Conservation (phyloP, 2,329 filamentous ascomycete genomes). For the Aureobasidium zeae region DNA sequence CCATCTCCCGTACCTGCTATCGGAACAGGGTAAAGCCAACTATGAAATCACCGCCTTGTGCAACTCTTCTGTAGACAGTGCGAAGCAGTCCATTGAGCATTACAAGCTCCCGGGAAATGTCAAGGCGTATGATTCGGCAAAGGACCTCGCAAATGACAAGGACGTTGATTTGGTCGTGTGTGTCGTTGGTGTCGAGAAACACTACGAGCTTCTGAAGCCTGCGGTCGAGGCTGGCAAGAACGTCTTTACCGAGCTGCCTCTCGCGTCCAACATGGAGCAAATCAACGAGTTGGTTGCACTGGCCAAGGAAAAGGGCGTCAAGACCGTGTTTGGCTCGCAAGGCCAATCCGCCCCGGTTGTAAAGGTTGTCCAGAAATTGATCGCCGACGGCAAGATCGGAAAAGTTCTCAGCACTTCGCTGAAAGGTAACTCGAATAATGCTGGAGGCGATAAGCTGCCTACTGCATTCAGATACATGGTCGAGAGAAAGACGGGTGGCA, state of each 20-base stretch:
- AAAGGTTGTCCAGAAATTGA: conserved; percentile 34
- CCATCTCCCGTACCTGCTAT: conserved; percentile 50
- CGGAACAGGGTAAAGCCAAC: conserved; percentile 19
- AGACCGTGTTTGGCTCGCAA: conserved; percentile 42
- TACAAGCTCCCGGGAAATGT: conserved; percentile 32
- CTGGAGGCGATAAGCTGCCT: neutral
- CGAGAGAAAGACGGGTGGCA: conserved; percentile 38
- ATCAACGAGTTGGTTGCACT: conserved; percentile 36
- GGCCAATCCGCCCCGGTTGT: conserved; percentile 34
- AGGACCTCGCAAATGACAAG: conserved; percentile 37
- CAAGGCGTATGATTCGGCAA: conserved; percentile 37
- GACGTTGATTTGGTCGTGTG: conserved; percentile 42
- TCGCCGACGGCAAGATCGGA: conserved; percentile 38
- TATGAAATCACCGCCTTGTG: conserved; percentile 44
- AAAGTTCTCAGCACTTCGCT: conserved; percentile 33
- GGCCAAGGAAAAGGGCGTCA: conserved; percentile 33
- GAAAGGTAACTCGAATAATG: conserved; percentile 22
- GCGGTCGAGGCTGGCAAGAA: conserved; percentile 39
- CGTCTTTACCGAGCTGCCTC: conserved; percentile 44
- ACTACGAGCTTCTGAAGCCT: conserved; percentile 36
- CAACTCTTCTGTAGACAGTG: conserved; percentile 39
- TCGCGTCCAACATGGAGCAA: conserved; percentile 34
- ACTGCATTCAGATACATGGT: conserved; percentile 28
- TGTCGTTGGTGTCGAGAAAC: conserved; percentile 36
- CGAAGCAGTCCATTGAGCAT: conserved; percentile 33